Conservation (phyloP, 148 eudicot genomes). For the Amaranthus cruentus region DNA sequence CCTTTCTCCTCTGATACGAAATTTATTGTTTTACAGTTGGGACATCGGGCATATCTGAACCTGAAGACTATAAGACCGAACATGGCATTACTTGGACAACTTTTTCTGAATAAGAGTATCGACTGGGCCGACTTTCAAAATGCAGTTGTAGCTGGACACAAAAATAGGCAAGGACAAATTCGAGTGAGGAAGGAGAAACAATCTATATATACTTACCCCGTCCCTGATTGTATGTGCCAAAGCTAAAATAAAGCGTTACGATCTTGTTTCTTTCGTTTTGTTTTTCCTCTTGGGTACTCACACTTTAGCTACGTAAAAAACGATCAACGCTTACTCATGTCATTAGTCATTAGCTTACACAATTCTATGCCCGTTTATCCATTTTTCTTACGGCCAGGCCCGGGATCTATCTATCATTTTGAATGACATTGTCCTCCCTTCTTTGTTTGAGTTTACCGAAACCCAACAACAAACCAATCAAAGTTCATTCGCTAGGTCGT, state of each 20-base stretch:
- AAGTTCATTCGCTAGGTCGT: no score
- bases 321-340: no score
- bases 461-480: no score
- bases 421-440: no score
- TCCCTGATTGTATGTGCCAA: slow-evolving; percentile 93
- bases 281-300: background rate
- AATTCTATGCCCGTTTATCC: no score
- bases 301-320: background rate
- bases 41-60: slow-evolving; percentile 79
- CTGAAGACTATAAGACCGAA: slow-evolving; percentile 78
- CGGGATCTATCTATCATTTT: no score
- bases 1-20: background rate
- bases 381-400: no score
- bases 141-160: slow-evolving; percentile 60
- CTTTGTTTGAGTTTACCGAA: no score
- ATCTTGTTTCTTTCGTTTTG: background rate
- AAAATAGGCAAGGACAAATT: slow-evolving; percentile 68
- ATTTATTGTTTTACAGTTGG: slow-evolving; percentile 41
- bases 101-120: slow-evolving; percentile 67
- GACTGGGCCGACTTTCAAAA: slow-evolving; percentile 68
- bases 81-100: slow-evolving; percentile 73
- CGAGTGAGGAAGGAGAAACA: slow-evolving; percentile 50
- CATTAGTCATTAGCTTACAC: no score
- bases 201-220: slow-evolving; percentile 89
- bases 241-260: slow-evolving; percentile 21